phyloP scores from a whole-genome alignment of 352 stramenopile genomes.

The Phytophthora sojae region DNA sequence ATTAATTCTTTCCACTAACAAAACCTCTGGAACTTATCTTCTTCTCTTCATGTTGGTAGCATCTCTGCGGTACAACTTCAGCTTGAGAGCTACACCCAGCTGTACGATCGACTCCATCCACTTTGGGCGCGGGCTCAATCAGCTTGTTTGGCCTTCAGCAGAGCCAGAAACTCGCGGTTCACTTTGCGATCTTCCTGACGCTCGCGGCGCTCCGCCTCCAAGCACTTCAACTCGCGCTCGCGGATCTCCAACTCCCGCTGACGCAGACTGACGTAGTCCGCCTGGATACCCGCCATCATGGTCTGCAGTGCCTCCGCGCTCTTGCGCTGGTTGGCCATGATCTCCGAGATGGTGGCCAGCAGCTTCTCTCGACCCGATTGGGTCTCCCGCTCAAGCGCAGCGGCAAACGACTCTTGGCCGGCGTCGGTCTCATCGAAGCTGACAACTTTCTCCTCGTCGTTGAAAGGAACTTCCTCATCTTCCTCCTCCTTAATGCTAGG shows the following conservation, averaged over 20 bases:
- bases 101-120: too few species aligned
- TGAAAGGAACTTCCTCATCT: background rate
- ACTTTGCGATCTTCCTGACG: background rate
- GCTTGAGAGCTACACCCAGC: too few species aligned
- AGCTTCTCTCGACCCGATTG: background rate
- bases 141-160: background rate
- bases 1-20: too few species aligned
- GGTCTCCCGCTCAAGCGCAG: background rate
- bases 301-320: background rate
- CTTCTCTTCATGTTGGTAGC: too few species aligned
- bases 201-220: background rate
- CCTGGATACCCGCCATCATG: background rate
- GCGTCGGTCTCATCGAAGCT: background rate
- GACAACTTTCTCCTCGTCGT: background rate
- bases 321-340: background rate
- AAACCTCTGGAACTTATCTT: too few species aligned
- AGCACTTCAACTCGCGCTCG: background rate
- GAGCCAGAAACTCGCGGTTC: background rate
- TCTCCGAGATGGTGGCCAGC: background rate
- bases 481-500: background rate
- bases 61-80: too few species aligned
- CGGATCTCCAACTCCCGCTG: background rate
- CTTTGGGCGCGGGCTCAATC: too few species aligned
- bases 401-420: background rate
- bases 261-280: background rate